These are phyloP conservation scores for Mortierella sp. DNA, from an alignment of 371 early-diverging fungal species.

Conservation along the genomic window DNA sequence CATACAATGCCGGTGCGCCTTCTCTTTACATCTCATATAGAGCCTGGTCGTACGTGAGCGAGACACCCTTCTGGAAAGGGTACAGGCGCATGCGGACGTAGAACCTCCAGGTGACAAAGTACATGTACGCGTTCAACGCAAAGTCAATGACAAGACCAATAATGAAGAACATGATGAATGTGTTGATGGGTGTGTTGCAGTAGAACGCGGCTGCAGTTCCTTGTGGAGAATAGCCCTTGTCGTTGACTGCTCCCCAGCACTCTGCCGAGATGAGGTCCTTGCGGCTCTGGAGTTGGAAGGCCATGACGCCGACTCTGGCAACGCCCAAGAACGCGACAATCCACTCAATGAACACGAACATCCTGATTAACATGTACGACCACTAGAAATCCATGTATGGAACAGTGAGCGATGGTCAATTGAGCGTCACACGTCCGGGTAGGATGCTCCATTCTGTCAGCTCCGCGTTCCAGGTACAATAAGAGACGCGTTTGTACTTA, in stretches of 20 bases:
- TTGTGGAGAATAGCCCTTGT: conserved; percentile 41
- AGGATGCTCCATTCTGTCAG: not conserved
- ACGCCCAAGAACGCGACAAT: conserved; percentile 32
- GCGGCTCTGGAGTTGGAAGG: conserved; percentile 41
- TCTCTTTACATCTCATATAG: conserved; percentile 32
- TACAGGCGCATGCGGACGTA: conserved; percentile 53
- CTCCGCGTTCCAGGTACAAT: too few relatives aligned
- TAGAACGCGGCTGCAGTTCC: conserved; percentile 50
- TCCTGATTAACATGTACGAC: conserved; percentile 53
- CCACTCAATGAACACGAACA: conserved; percentile 47
- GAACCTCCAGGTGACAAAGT: conserved; percentile 54
- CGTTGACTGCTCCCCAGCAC: conserved; percentile 50
- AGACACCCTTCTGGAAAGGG: conserved; percentile 41
- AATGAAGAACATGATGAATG: conserved; percentile 45
- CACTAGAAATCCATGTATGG: conserved; percentile 17
- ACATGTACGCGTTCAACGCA: conserved; percentile 43
- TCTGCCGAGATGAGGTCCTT: conserved; percentile 31
- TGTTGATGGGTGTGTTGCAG: conserved; percentile 43
- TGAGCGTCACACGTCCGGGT: too few relatives aligned
- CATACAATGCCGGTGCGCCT: too few relatives aligned
- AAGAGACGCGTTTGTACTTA: too few relatives aligned
- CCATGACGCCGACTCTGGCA: conserved; percentile 46
- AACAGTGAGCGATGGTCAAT: not conserved
- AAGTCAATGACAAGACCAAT: conserved; percentile 37
- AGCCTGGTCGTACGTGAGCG: conserved; percentile 34